These are phyloP conservation scores for Nothophoma quercina DNA, from an alignment of 2,329 filamentous ascomycete genomes.

Conservation along the genomic window DNA sequence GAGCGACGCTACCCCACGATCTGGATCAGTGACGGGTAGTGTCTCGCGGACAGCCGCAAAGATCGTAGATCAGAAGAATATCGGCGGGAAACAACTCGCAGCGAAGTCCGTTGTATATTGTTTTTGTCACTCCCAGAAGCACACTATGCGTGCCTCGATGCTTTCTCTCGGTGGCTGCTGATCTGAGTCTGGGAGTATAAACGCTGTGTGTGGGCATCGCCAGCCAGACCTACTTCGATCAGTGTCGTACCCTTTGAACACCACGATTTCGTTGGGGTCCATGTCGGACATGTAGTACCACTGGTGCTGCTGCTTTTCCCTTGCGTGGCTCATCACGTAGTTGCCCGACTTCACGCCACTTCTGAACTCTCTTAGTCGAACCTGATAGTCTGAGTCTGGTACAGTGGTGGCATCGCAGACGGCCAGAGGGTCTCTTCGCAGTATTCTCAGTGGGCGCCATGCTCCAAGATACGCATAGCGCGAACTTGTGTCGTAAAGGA, in stretches of 20 bases:
- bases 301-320: constrained; percentile 22
- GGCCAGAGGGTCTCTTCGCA: constrained; percentile 36
- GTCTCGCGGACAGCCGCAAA: background rate
- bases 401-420: constrained; percentile 31
- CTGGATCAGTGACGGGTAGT: background rate
- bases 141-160: constrained; percentile 34
- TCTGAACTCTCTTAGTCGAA: constrained; percentile 24
- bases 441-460: constrained; percentile 37
- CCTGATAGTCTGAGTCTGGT: constrained; percentile 27
- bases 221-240: constrained; percentile 25
- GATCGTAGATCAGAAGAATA: constrained; percentile 14
- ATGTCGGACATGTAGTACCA: constrained; percentile 42
- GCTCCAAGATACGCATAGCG: constrained; percentile 41
- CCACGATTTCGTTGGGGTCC: constrained; percentile 29
- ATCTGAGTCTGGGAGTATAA: constrained; percentile 23
- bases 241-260: constrained; percentile 40
- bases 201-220: constrained; percentile 39
- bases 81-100: constrained; percentile 7
- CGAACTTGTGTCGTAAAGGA: constrained; percentile 8
- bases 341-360: constrained; percentile 26
- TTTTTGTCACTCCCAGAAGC: constrained; percentile 23
- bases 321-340: constrained; percentile 27
- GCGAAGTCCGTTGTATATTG: background rate
- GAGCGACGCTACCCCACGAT: constrained; percentile 14
- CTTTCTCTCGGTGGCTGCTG: constrained; percentile 31